A percentile compares a stretch with the other conserved stretches of the same genome.
Evolutionary conservation across 352 stramenopile species (phyloP).

Genomic region (Peronospora belbahrii): DNA sequence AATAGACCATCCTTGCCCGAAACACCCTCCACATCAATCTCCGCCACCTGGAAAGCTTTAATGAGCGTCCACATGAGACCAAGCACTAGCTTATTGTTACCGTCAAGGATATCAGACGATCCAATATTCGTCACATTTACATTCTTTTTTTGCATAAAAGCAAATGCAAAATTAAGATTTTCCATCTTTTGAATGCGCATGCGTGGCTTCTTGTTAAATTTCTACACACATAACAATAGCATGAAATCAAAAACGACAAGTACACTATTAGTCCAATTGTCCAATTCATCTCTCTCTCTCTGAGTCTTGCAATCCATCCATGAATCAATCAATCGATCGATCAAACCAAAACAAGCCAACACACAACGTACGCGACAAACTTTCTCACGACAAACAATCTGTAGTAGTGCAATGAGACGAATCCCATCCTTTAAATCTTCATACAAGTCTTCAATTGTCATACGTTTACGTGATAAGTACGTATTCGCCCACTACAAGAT

Average conservation of each 20-base stretch:
- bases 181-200: constrained; percentile 92
- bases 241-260: not conserved
- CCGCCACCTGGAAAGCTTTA: constrained; percentile 83
- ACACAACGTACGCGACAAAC: constrained; percentile 59
- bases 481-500: constrained; percentile 79
- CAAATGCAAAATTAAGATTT: constrained; percentile 88
- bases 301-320: too few species aligned
- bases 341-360: too few species aligned
- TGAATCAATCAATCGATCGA: too few species aligned
- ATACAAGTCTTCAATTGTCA: constrained; percentile 87
- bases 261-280: not conserved
- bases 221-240: constrained; percentile 25
- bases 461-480: constrained; percentile 82
- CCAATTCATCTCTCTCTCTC: not conserved
- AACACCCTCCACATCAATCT: constrained; percentile 86
- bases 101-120: constrained; percentile 87
- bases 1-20: constrained; percentile 86
- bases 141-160: constrained; percentile 85
- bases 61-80: constrained; percentile 91
- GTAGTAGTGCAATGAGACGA: constrained; percentile 78
- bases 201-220: constrained; percentile 89
- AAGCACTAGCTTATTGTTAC: constrained; percentile 88
- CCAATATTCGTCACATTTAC: constrained; percentile 88
- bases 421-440: constrained; percentile 84
- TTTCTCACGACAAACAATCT: constrained; percentile 86